A percentile compares a stretch with the other conserved stretches of the same genome.
phyloP scores from a whole-genome alignment of 1,139 yeast species.

The Magnusiomyces clavatus region DNA sequence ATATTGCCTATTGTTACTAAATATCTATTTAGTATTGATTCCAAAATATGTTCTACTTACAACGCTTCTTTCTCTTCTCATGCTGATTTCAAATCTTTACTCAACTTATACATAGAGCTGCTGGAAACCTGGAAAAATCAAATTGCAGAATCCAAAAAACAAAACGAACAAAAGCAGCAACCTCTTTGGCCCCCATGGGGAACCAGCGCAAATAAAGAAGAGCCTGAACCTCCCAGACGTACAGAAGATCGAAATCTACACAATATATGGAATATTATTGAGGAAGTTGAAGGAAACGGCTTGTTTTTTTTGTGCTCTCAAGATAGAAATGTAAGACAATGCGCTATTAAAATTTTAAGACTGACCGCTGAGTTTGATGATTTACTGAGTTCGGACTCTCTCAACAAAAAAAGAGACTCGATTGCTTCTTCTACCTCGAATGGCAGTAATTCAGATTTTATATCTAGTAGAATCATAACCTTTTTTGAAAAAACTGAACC shows the following conservation, averaged over 20 bases:
- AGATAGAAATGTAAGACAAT: constrained; percentile 63
- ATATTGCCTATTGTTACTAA: constrained; percentile 71
- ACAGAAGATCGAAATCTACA: constrained; percentile 72
- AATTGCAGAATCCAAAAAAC: neutral
- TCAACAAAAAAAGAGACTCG: constrained; percentile 15
- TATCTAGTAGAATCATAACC: constrained; percentile 69
- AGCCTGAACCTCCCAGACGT: constrained; percentile 22
- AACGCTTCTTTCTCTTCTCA: constrained; percentile 45
- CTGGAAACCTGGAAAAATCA: constrained; percentile 63
- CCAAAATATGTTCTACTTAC: constrained; percentile 35
- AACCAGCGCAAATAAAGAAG: constrained; percentile 19
- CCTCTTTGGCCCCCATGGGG: constrained; percentile 7
- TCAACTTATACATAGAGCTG: constrained; percentile 69
- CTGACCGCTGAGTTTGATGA: constrained; percentile 74
- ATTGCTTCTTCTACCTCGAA: constrained; percentile 6
- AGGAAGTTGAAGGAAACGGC: constrained; percentile 95
- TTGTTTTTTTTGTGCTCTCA: constrained; percentile 85
- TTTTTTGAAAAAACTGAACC: constrained; percentile 67
- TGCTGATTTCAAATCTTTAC: constrained; percentile 48
- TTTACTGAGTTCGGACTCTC: constrained; percentile 38
- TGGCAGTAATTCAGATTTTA: constrained; percentile 3
- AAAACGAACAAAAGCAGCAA: constrained; percentile 1
- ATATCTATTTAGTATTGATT: constrained; percentile 72
- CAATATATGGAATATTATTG: constrained; percentile 72
- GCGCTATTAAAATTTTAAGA: constrained; percentile 66